These are phyloP conservation scores for Psilocybe azurescens DNA, from an alignment of 768 basidiomycete genomes.

Conservation along the genomic window DNA sequence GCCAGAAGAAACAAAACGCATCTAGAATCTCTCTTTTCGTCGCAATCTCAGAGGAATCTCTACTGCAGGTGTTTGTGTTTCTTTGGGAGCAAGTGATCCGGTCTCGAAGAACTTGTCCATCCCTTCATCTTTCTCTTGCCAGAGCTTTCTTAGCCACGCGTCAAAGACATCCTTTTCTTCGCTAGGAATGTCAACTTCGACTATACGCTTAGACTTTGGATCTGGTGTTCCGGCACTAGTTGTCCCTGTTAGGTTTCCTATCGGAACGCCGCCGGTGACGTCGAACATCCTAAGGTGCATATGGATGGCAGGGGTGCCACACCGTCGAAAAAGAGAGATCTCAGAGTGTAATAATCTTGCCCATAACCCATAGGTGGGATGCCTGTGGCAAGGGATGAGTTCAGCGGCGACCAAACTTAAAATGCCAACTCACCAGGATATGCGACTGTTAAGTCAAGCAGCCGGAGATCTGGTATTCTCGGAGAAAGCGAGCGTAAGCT, in stretches of 20 bases:
- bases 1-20: slow-evolving; percentile 76
- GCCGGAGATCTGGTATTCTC: slow-evolving; percentile 72
- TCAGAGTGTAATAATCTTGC: slow-evolving; percentile 87
- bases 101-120: slow-evolving; percentile 70
- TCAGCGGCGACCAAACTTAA: neutral
- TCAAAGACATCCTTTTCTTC: slow-evolving; percentile 75
- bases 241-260: slow-evolving; percentile 57
- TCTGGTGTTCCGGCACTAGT: slow-evolving; percentile 34
- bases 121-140: slow-evolving; percentile 84
- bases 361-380: slow-evolving; percentile 83
- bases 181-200: slow-evolving; percentile 57
- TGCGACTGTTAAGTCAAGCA: slow-evolving; percentile 91
- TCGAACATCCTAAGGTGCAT: slow-evolving; percentile 86
- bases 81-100: slow-evolving; percentile 46
- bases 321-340: slow-evolving; percentile 85
- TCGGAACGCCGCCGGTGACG: slow-evolving; percentile 68
- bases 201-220: slow-evolving; percentile 30
- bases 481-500: slow-evolving; percentile 82
- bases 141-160: slow-evolving; percentile 79
- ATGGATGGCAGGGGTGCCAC: slow-evolving; percentile 87
- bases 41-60: slow-evolving; percentile 68
- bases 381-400: slow-evolving; percentile 43
- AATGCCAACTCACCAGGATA: slow-evolving; percentile 75
- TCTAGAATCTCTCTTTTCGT: slow-evolving; percentile 60
- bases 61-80: slow-evolving; percentile 31